Conservation (phyloP, 805 yeast genomes). For the Spathaspora sp. region DNA sequence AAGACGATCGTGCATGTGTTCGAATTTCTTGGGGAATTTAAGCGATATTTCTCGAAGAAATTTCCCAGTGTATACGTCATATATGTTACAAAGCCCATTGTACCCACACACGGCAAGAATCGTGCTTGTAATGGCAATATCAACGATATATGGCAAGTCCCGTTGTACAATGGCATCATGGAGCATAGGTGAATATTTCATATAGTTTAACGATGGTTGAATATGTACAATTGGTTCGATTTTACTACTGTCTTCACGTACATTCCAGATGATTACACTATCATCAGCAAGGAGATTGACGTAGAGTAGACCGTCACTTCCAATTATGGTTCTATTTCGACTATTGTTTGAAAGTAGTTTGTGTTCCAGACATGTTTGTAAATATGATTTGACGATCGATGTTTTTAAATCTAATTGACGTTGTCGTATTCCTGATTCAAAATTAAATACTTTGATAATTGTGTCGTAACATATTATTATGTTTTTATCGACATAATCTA, state of each 20-base stretch:
- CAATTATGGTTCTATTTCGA: conserved; percentile 24
- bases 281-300: conserved; percentile 39
- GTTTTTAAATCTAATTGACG: conserved; percentile 13
- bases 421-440: conserved; percentile 1
- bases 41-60: conserved; percentile 30
- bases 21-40: conserved; percentile 24
- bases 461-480: conserved; percentile 19
- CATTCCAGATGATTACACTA: conserved; percentile 39
- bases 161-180: conserved; percentile 2
- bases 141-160: conserved; percentile 13
- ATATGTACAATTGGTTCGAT: conserved; percentile 15
- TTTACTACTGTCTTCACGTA: conserved; percentile 21
- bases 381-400: conserved; percentile 10
- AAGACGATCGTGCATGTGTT: conserved; percentile 17
- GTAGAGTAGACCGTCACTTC: conserved; percentile 39
- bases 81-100: conserved; percentile 40
- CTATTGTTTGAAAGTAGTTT: conserved; percentile 2
- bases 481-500: conserved; percentile 30
- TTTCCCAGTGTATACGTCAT: conserved; percentile 42
- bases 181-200: conserved; percentile 11
- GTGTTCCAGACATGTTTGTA: conserved; percentile 15
- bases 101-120: conserved; percentile 38
- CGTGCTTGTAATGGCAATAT: conserved; percentile 30
- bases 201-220: conserved; percentile 20
- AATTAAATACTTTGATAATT: conserved; percentile 22